A percentile compares a stretch with the other conserved stretches of the same genome.
Conservation (phyloP, 1,139 yeast genomes). For the Kurtzmaniella natalensis region DNA sequence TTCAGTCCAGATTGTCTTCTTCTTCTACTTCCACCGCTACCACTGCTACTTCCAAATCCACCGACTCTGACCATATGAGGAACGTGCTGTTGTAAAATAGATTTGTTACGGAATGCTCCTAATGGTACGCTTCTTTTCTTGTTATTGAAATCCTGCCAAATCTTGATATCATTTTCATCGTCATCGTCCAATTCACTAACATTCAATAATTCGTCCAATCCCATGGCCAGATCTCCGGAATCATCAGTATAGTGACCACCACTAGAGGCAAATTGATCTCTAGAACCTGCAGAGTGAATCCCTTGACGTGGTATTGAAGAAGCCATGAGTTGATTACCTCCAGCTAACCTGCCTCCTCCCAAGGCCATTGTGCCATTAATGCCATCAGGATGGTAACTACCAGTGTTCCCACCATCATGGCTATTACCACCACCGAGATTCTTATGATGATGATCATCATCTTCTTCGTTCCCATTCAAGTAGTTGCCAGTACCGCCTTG, state of each 20-base stretch:
- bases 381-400: background rate
- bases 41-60: slow-evolving; percentile 8
- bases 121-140: slow-evolving; percentile 67
- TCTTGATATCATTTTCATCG: slow-evolving; percentile 50
- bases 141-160: slow-evolving; percentile 54
- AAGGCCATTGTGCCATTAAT: background rate
- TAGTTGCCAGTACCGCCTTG: background rate
- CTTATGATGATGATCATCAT: background rate
- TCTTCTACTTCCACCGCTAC: slow-evolving; percentile 9
- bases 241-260: slow-evolving; percentile 18
- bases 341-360: background rate
- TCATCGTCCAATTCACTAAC: slow-evolving; percentile 85
- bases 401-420: background rate
- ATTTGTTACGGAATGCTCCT: slow-evolving; percentile 86
- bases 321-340: background rate
- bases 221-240: slow-evolving; percentile 58
- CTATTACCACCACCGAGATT: slow-evolving; percentile 1
- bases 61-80: slow-evolving; percentile 8
- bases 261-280: background rate
- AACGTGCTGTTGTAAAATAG: slow-evolving; percentile 29
- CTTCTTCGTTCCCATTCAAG: background rate
- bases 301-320: background rate
- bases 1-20: slow-evolving; percentile 9
- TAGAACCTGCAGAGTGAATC: background rate
- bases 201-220: slow-evolving; percentile 80